Base-by-base conservation (phyloP, 2,329 filamentous ascomycete genomes). In the Penicillium brasilianum region DNA sequence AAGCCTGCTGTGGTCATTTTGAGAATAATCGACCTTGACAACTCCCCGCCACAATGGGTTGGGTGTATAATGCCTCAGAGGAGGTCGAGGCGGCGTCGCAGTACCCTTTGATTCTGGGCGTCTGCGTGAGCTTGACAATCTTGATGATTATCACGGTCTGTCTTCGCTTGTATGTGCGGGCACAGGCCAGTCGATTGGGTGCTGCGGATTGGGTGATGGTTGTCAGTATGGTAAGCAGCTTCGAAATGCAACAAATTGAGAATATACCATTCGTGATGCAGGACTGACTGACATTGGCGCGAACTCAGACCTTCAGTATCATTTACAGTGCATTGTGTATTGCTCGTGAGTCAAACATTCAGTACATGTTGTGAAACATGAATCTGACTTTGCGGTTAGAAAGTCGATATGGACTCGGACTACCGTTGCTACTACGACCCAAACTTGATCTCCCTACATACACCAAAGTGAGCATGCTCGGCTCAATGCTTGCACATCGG, bases 341-440 rank as follows among this genome's bases (percentile, higher is more conserved):
- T 34, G 73, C 78, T 25, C 83, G 81, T 84, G 75, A 61, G 82
- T 60, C 16, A 71, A 16, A 2, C 1, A 4, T 22, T 22, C 2
- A 4, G 14, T 11, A 10, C 46, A 8, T 30, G n/a, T 18, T 50
- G 16, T 50, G 28, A 11, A n/a, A n/a, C n/a, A 6, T 22, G 4
- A 46, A 25, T 18, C 37, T 55, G 50, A 66, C 63, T 14, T 57
- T 25, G 2, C 9, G n/a, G 5, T 8, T 63, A 84, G 82, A 86
- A 73, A 84, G 83, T 4, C 79, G 80, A 71, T 85, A 82, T 61
- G 83, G 84, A 18, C 75, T 86, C 2, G 84, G 84, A 0, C 71
- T 86, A 2, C 81, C 83, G 0, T 57, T 85, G 8, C 63, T 56
- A 7, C 61, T 75, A 4, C 78, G 84, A 0, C 84, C 84, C 0